Conservation (phyloP, 495 filamentous ascomycete genomes). For the Penicillium longicatenatum region DNA sequence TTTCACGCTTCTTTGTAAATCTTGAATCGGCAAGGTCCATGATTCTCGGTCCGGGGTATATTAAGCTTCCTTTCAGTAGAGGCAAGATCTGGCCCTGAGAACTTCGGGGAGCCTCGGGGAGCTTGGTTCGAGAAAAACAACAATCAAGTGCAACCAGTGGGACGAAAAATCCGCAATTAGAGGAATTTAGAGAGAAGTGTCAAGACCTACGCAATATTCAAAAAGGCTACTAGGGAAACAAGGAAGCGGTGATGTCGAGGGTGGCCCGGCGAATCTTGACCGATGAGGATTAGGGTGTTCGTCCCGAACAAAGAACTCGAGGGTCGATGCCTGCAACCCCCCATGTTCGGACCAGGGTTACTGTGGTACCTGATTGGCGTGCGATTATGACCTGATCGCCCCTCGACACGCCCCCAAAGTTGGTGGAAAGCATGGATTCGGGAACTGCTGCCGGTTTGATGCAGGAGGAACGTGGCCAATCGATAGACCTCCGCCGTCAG, state of each 20-base stretch:
- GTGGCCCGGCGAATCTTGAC: constrained; percentile 6
- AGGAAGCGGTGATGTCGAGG: constrained; percentile 17
- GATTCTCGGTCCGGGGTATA: background rate
- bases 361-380: constrained; percentile 3
- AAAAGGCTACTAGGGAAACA: constrained; percentile 7
- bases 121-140: background rate
- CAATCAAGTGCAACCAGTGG: constrained; percentile 15
- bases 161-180: constrained; percentile 14
- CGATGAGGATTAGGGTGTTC: constrained; percentile 6
- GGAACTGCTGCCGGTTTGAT: constrained; percentile 1
- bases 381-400: background rate
- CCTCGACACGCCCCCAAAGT: background rate
- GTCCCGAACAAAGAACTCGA: constrained; percentile 9
- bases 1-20: constrained; percentile 26
- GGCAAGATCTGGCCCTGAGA: background rate
- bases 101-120: constrained; percentile 27
- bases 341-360: background rate
- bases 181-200: background rate
- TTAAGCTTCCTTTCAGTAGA: background rate
- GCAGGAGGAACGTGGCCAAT: constrained; percentile 6
- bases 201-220: constrained; percentile 2
- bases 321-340: background rate
- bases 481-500: background rate
- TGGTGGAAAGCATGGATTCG: background rate
- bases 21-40: constrained; percentile 24